A percentile compares a stretch with the other conserved stretches of the same genome.
phyloP scores from a whole-genome alignment of 139 green algal species.

The Marvania coccoides region DNA sequence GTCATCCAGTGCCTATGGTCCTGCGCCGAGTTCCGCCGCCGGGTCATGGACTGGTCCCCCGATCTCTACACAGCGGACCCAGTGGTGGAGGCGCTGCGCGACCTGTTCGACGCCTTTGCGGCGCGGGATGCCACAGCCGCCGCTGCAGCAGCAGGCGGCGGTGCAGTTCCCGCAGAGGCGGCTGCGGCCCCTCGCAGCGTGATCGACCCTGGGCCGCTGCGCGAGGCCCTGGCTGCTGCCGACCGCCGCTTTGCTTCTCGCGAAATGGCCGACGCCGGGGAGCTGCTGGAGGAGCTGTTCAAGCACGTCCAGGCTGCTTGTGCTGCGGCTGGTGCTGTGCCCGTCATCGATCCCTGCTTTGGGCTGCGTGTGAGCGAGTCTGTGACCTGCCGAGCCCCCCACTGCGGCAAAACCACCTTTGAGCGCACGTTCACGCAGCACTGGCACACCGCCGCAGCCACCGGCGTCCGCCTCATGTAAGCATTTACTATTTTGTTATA shows the following conservation, averaged over 20 bases:
- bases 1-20: constrained; percentile 67
- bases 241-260: too few relatives aligned
- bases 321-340: background rate
- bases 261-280: too few relatives aligned
- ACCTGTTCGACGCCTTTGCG: background rate
- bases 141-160: background rate
- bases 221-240: constrained; percentile 4
- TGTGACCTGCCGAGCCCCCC: background rate
- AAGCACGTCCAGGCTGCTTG: background rate
- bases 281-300: background rate
- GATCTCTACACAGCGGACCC: background rate
- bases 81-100: background rate
- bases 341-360: too few relatives aligned
- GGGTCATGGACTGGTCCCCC: constrained; percentile 3
- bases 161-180: background rate
- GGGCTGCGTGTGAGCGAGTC: background rate
- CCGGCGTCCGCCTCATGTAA: too few relatives aligned
- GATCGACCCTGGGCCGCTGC: background rate
- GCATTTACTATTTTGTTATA: too few relatives aligned
- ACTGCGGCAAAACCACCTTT: too few relatives aligned
- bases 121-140: background rate
- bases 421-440: too few relatives aligned
- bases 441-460: too few relatives aligned
- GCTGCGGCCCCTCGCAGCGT: background rate
- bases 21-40: constrained; percentile 23